A percentile compares a stretch with the other conserved stretches of the same genome.
phyloP scores from a whole-genome alignment of 805 yeast genomes.

The Ogataea ganodermae region DNA sequence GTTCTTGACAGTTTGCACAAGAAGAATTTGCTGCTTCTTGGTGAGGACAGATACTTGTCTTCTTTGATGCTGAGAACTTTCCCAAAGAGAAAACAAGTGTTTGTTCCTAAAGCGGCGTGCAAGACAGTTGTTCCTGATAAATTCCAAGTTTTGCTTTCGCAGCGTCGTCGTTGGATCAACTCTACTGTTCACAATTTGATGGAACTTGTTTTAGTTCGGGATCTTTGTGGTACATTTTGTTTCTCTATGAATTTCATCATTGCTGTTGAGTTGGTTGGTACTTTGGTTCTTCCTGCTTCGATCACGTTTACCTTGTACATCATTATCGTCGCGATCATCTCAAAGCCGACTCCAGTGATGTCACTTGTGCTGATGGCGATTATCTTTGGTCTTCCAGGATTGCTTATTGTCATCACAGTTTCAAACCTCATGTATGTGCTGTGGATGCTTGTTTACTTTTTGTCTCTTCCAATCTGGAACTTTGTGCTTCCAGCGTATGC shows the following conservation, averaged over 20 bases:
- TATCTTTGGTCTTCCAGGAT: constrained; percentile 84
- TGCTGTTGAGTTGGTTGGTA: constrained; percentile 80
- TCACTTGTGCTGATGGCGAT: constrained; percentile 75
- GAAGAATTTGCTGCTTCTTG: constrained; percentile 80
- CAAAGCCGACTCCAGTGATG: constrained; percentile 74
- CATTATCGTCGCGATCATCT: constrained; percentile 65
- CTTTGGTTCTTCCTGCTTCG: constrained; percentile 87
- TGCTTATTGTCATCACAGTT: constrained; percentile 78
- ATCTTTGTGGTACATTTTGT: constrained; percentile 91
- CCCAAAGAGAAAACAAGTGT: constrained; percentile 85
- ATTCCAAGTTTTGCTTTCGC: constrained; percentile 79
- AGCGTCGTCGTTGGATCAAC: constrained; percentile 96
- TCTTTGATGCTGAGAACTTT: constrained; percentile 85
- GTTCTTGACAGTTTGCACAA: constrained; percentile 81
- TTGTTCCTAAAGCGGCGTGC: constrained; percentile 89
- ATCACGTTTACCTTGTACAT: constrained; percentile 81
- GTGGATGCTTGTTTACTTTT: constrained; percentile 77
- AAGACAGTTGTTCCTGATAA: constrained; percentile 87
- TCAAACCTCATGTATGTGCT: constrained; percentile 68
- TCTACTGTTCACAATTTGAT: constrained; percentile 91
- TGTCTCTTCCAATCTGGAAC: constrained; percentile 93
- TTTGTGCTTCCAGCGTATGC: constrained; percentile 84
- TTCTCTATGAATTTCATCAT: constrained; percentile 94
- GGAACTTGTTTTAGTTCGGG: constrained; percentile 82
- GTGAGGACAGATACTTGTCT: constrained; percentile 87